A percentile compares a stretch with the other conserved stretches of the same genome.
phyloP scores from a whole-genome alignment of 768 basidiomycete species.

The Mycena vitilis region DNA sequence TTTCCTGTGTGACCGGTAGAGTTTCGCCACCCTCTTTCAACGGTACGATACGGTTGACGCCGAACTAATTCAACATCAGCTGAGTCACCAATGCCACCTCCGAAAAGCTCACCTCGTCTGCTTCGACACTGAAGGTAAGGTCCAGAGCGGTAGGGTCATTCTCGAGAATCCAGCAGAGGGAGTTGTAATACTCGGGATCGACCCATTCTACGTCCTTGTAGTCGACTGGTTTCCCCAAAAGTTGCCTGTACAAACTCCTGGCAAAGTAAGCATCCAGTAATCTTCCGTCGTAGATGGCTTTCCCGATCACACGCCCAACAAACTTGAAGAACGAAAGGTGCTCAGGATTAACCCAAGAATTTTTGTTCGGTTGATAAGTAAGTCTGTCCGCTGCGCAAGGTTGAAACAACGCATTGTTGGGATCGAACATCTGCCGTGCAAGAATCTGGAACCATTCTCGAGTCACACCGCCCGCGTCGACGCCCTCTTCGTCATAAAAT shows the following conservation, averaged over 20 bases:
- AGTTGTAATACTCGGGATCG: conserved; percentile 98
- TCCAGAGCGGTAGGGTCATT: conserved; percentile 91
- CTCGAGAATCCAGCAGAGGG: conserved; percentile 97
- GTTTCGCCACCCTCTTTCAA: conserved; percentile 88
- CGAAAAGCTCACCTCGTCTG: conserved; percentile 79
- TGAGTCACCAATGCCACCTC: not conserved
- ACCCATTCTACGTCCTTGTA: conserved; percentile 98
- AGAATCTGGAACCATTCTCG: conserved; percentile 99
- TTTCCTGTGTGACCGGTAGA: conserved; percentile 94
- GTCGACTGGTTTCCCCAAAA: conserved; percentile 94
- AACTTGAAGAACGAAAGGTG: conserved; percentile 99
- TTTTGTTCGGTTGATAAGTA: conserved; percentile 96
- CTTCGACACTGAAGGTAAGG: conserved; percentile 94
- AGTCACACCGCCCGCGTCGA: conserved; percentile 98
- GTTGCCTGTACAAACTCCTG: conserved; percentile 94
- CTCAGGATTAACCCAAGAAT: conserved; percentile 94
- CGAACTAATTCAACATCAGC: conserved; percentile 69
- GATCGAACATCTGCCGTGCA: conserved; percentile 98
- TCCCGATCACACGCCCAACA: conserved; percentile 96
- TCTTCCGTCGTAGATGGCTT: conserved; percentile 96
- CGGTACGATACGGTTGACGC: conserved; percentile 87
- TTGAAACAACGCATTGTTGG: conserved; percentile 97
- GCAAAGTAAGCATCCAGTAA: conserved; percentile 98
- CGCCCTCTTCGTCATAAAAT: conserved; percentile 97
- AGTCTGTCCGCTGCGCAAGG: conserved; percentile 95